These are phyloP conservation scores for Middelhovenomyces tepae DNA, from an alignment of 805 yeast genomes.

Conservation along the genomic window DNA sequence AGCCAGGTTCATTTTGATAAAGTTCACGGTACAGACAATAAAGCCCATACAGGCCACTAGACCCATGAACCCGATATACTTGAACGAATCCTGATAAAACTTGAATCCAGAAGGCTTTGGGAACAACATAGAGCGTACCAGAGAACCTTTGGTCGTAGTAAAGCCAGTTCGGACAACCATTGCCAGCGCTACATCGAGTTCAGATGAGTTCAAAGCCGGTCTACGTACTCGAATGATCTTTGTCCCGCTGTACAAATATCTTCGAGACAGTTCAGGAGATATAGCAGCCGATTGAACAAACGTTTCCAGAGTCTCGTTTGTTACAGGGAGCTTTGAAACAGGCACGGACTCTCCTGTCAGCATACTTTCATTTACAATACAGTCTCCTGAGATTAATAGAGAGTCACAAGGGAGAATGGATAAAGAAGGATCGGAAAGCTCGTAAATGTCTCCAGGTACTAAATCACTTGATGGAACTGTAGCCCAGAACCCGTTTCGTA, in stretches of 20 bases:
- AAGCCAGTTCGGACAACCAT: conserved; percentile 86
- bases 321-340: conserved; percentile 69
- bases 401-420: conserved; percentile 81
- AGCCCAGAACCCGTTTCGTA: conserved; percentile 91
- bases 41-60: conserved; percentile 79
- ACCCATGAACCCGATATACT: conserved; percentile 92
- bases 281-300: conserved; percentile 44
- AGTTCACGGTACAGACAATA: conserved; percentile 70
- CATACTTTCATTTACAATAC: conserved; percentile 97
- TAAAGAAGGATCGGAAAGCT: conserved; percentile 78
- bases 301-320: conserved; percentile 48
- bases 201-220: conserved; percentile 27
- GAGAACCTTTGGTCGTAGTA: conserved; percentile 89
- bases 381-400: conserved; percentile 77
- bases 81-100: conserved; percentile 89
- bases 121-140: conserved; percentile 90
- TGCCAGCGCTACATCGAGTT: conserved; percentile 66
- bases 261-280: conserved; percentile 57
- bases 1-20: conserved; percentile 66
- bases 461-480: conserved; percentile 65
- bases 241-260: conserved; percentile 82
- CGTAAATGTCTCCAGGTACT: conserved; percentile 95
- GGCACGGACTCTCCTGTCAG: conserved; percentile 98
- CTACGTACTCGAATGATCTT: conserved; percentile 75
- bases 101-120: conserved; percentile 93